These are phyloP conservation scores for Madurella fahalii DNA, from an alignment of 2,329 filamentous ascomycete genomes.

Conservation along the genomic window DNA sequence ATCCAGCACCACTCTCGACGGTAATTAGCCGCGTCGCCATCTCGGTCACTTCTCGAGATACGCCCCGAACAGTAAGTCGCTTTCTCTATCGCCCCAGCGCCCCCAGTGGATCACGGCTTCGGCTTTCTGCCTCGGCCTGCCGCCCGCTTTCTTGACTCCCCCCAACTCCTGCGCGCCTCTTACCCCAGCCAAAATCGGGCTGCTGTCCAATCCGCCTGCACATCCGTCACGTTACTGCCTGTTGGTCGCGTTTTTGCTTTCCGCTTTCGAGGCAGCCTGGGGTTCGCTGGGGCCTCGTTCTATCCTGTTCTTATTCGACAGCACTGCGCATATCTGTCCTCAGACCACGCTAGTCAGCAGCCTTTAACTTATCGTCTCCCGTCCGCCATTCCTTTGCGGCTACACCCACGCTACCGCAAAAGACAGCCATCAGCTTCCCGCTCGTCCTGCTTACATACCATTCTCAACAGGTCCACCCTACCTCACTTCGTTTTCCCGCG, in stretches of 20 bases:
- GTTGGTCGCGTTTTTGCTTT: conserved; percentile 6
- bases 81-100: conserved; percentile 12
- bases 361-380: conserved; percentile 10
- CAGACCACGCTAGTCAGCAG: conserved; percentile 19
- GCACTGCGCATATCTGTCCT: conserved; percentile 27
- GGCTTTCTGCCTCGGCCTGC: conserved; percentile 22
- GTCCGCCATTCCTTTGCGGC: conserved; percentile 9
- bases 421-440: neutral
- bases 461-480: conserved; percentile 16
- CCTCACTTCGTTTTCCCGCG: conserved; percentile 4
- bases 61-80: conserved; percentile 25
- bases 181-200: conserved; percentile 8
- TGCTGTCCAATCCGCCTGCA: conserved; percentile 11
- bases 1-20: conserved; percentile 23
- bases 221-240: conserved; percentile 12
- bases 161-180: conserved; percentile 15
- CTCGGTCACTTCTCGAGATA: conserved; percentile 16
- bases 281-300: conserved; percentile 1
- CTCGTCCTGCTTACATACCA: conserved; percentile 19
- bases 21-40: conserved; percentile 24
- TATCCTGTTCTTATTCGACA: conserved; percentile 1
- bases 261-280: conserved; percentile 10
- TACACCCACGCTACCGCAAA: conserved; percentile 5
- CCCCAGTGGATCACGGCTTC: conserved; percentile 17
- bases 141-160: conserved; percentile 13